Base-by-base conservation (phyloP, 1,284 basidiomycete genomes). In the Heterobasidion parviporum region DNA sequence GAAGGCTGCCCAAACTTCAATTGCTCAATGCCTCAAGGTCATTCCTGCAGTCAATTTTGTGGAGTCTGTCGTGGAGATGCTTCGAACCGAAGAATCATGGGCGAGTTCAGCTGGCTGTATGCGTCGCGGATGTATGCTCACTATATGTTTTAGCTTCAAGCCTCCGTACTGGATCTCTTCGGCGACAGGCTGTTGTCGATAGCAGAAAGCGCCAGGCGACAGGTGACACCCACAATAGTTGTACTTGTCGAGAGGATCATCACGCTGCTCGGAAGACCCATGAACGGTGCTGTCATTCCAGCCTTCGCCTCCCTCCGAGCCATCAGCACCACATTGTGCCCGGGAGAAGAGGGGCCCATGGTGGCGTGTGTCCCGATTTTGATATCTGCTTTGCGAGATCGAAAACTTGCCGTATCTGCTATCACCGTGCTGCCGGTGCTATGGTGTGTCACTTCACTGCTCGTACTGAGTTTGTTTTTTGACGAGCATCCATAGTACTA, bases 21-120 rank as follows among this genome's bases (percentile, higher is more conserved):
- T 87, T 53, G 72, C 69, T 32, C 76, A 74, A 56, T 72, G 78
- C 8, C 72, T 87, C 50, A 70, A 71, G 34, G 80, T 82, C 18
- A 83, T 91, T 70, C 78, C 86, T 14, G 92, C 87, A 35, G 67
- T 74, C 15, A 79, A 83, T 59, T 90, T 91, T 66, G 68, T 87
- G 52, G 63, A 67, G 34, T 76, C 83, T 7, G 68, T 81, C 8
- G 55, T 78, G 20, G 69, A 72, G 1, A 82, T 88, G 70, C 63
- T 89, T 6, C 72, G 74, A 6, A 78, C 85, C 52, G 54, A 63
- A 45, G 70, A 70, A 61, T 12, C 51, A 35, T 8, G 18, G 16
- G 56, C 54, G 43, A 41, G 38, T 41, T n/a, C 38, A n/a, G 38
- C 38, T 83, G 57, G 34, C 36, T 48, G 70, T 54, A 6, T 53